Percentiles rank a stretch among this genome's conserved stretches.
Conservation (phyloP, 2,329 filamentous ascomycete genomes). For the Verruconis gallopava region DNA sequence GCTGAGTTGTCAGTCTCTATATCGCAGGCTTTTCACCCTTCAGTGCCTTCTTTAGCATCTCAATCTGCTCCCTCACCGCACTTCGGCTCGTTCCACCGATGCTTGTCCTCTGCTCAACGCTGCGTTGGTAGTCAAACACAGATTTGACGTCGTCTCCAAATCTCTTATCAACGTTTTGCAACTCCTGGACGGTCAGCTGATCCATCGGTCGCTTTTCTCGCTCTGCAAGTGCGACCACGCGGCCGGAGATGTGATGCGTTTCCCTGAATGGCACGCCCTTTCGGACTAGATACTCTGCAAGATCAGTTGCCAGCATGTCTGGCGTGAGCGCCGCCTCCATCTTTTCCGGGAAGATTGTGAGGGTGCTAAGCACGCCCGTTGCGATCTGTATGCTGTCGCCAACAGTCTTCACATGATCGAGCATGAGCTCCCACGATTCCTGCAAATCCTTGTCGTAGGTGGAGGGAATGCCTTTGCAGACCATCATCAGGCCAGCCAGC, state of each 20-base stretch:
- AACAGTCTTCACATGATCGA: constrained; percentile 73
- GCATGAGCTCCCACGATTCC: constrained; percentile 73
- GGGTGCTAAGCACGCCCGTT: constrained; percentile 63
- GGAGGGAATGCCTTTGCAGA: constrained; percentile 60
- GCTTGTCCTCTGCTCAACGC: constrained; percentile 65
- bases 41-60: constrained; percentile 28
- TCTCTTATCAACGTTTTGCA: constrained; percentile 53
- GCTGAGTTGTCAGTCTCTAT: too few relatives aligned
- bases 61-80: constrained; percentile 51
- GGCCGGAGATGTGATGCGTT: constrained; percentile 65
- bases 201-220: constrained; percentile 55
- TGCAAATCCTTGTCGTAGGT: constrained; percentile 93
- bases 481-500: constrained; percentile 69
- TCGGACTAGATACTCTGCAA: constrained; percentile 51
- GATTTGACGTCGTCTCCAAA: constrained; percentile 59
- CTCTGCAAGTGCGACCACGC: constrained; percentile 60
- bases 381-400: constrained; percentile 72
- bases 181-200: constrained; percentile 50
- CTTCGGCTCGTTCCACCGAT: constrained; percentile 67
- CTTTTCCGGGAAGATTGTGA: constrained; percentile 55
- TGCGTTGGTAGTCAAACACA: constrained; percentile 69
- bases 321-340: constrained; percentile 70
- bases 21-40: not conserved
- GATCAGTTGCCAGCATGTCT: constrained; percentile 68
- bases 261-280: constrained; percentile 64